Percentiles rank a stretch among this genome's conserved stretches.
Evolutionary conservation across 1,284 basidiomycete genomes (phyloP).

Genomic region (Moesziomyces sp.): DNA sequence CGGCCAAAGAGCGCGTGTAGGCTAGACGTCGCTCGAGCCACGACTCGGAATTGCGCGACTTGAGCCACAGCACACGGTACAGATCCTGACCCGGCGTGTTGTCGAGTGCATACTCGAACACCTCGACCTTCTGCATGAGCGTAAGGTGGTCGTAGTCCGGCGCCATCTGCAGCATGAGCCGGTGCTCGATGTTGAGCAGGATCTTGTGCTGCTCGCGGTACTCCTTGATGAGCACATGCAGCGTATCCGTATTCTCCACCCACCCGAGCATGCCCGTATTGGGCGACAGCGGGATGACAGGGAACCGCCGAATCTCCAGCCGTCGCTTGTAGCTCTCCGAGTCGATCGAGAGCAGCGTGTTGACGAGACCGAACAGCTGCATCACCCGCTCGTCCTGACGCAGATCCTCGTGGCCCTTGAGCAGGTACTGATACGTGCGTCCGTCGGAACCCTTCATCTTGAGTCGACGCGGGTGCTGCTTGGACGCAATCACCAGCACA

Average conservation of each 20-base stretch:
- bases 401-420: slow-evolving; percentile 99
- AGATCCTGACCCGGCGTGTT: slow-evolving; percentile 99
- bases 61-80: slow-evolving; percentile 98
- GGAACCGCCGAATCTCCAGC: slow-evolving; percentile 91
- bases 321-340: slow-evolving; percentile 95
- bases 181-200: slow-evolving; percentile 95
- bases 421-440: slow-evolving; percentile 87
- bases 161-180: slow-evolving; percentile 98
- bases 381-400: slow-evolving; percentile 99
- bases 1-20: slow-evolving; percentile 91
- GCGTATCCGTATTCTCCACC: slow-evolving; percentile 95
- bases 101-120: slow-evolving; percentile 98
- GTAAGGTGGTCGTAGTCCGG: slow-evolving; percentile 97
- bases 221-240: slow-evolving; percentile 95
- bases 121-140: slow-evolving; percentile 96
- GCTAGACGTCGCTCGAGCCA: slow-evolving; percentile 98
- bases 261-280: slow-evolving; percentile 95
- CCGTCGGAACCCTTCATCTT: slow-evolving; percentile 91
- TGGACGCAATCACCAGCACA: slow-evolving; percentile 88
- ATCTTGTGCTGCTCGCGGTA: slow-evolving; percentile 76
- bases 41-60: slow-evolving; percentile 92
- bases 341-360: slow-evolving; percentile 91
- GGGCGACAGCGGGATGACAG: slow-evolving; percentile 94
- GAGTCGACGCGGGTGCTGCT: slow-evolving; percentile 92
- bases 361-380: slow-evolving; percentile 98